Evolutionary conservation across 192 early-diverging fungal genomes (phyloP), one percentile per base, ranked within the genome.

Genomic region (Jimgerdemannia lactiflua): DNA sequence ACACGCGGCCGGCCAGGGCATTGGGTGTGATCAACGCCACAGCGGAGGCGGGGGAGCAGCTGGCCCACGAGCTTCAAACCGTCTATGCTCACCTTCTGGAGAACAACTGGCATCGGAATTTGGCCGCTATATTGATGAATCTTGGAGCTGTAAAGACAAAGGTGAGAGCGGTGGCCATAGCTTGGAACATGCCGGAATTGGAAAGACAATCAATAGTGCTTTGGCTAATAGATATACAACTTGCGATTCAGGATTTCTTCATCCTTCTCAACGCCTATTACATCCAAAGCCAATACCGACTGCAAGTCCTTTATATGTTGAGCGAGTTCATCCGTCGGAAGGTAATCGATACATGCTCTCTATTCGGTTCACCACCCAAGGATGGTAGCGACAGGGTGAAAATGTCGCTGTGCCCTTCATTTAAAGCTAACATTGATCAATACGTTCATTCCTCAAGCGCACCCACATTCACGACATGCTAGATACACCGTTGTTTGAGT

Each of bases 391-490:
- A 29, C 29, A 29, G 29, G 29, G 29, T 29, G 29, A 29, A 29
- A 29, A 29, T 29, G 29, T 29, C 29, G 29, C 29, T 29, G 29
- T 29, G 29, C 29, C 29, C 29, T 29, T 29, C 29, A 29, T 29
- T 29, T 29, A 29, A 29, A 29, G 29, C 1, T 29, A 29, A 29
- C 29, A 29, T 29, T 29, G 29, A 29, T 29, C 29, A 29, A 29
- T 29, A 29, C 29, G 29, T 29, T 29, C 29, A 29, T 29, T 29
- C 29, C 14, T 59, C 49, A 59, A 87, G 79, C 76, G 86, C 14
- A 84, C 85, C 19, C 83, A 88, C 70, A 59, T 84, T 42, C 84
- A 88, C 72, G 84, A 88, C 71, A 88, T 88, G 65, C 66, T 88
- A 42, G 83, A 82, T 14, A 88, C 86, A 19, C 84, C 86, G 11